These are phyloP conservation scores for Peronospora belbahrii DNA, from an alignment of 352 stramenopile species.

Conservation along the genomic window DNA sequence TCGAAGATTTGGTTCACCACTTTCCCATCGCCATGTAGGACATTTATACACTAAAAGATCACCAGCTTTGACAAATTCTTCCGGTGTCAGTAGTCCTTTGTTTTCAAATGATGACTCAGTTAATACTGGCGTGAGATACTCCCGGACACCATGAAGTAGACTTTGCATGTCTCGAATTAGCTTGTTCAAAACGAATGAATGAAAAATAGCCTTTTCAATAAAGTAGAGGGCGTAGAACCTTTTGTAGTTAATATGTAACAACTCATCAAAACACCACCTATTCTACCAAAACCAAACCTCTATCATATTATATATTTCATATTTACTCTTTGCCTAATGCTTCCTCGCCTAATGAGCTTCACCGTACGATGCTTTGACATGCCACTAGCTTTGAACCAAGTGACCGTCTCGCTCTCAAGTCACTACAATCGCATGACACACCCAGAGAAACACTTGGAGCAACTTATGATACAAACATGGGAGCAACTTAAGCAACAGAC, in stretches of 20 bases:
- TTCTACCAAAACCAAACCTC: neutral
- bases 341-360: slow-evolving; percentile 39
- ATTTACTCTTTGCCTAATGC: slow-evolving; percentile 8
- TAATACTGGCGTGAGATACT: slow-evolving; percentile 87
- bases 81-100: slow-evolving; percentile 92
- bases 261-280: neutral
- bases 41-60: slow-evolving; percentile 96
- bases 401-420: slow-evolving; percentile 36
- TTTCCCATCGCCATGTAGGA: slow-evolving; percentile 93
- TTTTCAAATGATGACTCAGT: slow-evolving; percentile 90
- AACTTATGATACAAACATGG: slow-evolving; percentile 37
- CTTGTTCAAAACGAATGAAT: neutral
- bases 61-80: slow-evolving; percentile 93
- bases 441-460: slow-evolving; percentile 33
- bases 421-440: slow-evolving; percentile 39
- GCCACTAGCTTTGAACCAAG: slow-evolving; percentile 25
- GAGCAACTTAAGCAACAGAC: slow-evolving; percentile 16
- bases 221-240: neutral
- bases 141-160: slow-evolving; percentile 73
- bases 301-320: neutral
- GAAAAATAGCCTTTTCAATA: slow-evolving; percentile 15
- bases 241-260: neutral
- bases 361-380: slow-evolving; percentile 24
- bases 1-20: slow-evolving; percentile 45
- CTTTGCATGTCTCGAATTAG: slow-evolving; percentile 43